A percentile compares a stretch with the other conserved stretches of the same genome.
phyloP scores from a whole-genome alignment of 768 basidiomycete genomes.

The Pholiota molesta region DNA sequence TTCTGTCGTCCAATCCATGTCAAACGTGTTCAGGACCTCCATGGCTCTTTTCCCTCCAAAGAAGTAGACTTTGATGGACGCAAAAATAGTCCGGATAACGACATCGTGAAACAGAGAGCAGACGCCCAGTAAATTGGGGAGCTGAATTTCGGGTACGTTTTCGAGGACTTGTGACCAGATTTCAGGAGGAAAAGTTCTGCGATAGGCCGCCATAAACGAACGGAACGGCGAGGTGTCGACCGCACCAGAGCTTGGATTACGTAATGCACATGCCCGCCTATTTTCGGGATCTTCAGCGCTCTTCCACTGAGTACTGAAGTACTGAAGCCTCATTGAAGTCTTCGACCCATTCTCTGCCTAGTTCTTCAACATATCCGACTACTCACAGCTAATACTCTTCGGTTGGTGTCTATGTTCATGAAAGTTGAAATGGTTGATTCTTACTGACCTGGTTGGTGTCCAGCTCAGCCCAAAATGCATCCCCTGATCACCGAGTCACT shows the following conservation, averaged over 20 bases:
- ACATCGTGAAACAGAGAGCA: constrained; percentile 42
- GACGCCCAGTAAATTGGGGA: constrained; percentile 32
- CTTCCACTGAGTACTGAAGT: too few species aligned
- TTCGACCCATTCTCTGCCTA: too few species aligned
- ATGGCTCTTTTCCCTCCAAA: constrained; percentile 30
- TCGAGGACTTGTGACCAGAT: constrained; percentile 38
- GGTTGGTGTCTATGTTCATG: too few species aligned
- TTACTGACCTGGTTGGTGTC: too few species aligned
- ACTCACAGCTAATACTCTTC: too few species aligned
- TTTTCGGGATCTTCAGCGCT: too few species aligned
- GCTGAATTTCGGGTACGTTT: constrained; percentile 29
- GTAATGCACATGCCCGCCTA: too few species aligned
- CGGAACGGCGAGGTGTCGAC: not conserved
- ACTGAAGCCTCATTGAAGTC: too few species aligned
- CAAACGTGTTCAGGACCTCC: constrained; percentile 33
- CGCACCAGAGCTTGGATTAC: too few species aligned
- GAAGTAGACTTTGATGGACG: constrained; percentile 40
- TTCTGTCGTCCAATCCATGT: constrained; percentile 30
- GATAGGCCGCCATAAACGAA: not conserved
- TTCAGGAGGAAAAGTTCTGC: constrained; percentile 34
- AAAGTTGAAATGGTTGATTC: too few species aligned
- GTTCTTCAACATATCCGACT: too few species aligned
- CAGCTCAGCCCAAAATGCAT: too few species aligned
- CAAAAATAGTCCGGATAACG: constrained; percentile 34
- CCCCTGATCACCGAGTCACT: not conserved